Base-by-base conservation (phyloP, 2,329 filamentous ascomycete species). In the Monilinia polystroma region DNA sequence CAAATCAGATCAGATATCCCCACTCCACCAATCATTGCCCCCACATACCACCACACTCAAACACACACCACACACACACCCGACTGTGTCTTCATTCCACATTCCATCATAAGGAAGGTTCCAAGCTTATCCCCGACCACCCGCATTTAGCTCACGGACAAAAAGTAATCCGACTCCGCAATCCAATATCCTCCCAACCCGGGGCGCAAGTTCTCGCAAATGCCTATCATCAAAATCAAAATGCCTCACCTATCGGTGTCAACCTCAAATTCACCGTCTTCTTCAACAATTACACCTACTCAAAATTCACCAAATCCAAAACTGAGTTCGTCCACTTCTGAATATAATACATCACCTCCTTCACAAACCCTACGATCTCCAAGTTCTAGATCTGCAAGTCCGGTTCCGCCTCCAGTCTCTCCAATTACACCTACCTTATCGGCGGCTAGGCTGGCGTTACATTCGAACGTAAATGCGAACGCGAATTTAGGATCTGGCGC, bases 351-450 rank as follows among this genome's bases (percentile, higher is more conserved):
- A 7, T 49, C 43, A 10, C 57, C 43, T 35, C 57, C 23, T 14
- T 47, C 43, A 11, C 43, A 35, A 35, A 59, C 43, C 18, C 29
- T 20, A 4, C 35, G 29, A 23, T 59, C 57, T 20, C 43, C 43
- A n/a, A 35, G n/a, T 49, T 59, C 57, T 32, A 59, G 57, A n/a
- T 73, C 72, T 10, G 68, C 71, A 45, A 75, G 73, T 11, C 74
- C 75, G 16, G 63, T 66, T 2, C 74, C 67, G 0, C 75, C 75
- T 47, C 72, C 75, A 1, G 73, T 73, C 59, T 76, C 74, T 3
- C 75, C 75, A 14, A 73, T 77, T 51, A 75, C 75, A 45, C 75
- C 75, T 8, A 72, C 71, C 4, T 66, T 73, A 18, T 62, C 65
- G 38, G 49, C 70, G 16, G 69, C 73, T n/a, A 70, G 66, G 23